Conservation (phyloP, 2,329 filamentous ascomycete genomes). For the Claviceps paspali region DNA sequence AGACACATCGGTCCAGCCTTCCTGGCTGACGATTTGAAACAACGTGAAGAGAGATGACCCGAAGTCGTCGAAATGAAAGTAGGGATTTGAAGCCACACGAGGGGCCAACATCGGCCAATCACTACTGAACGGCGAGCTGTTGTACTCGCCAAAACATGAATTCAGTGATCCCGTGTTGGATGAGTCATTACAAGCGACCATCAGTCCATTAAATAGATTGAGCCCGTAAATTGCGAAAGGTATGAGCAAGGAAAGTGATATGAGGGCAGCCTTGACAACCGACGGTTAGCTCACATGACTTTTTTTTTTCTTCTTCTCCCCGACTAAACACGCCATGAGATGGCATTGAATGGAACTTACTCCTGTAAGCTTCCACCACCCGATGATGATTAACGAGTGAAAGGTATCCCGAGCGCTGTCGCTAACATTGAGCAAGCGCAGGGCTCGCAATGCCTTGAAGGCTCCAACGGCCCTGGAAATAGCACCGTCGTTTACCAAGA, state of each 20-base stretch:
- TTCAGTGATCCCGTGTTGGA: conserved; percentile 42
- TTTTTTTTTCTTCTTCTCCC: too few relatives aligned
- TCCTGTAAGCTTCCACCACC: conserved; percentile 85
- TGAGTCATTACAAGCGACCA: conserved; percentile 60
- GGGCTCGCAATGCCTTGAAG: conserved; percentile 87
- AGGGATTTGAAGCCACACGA: conserved; percentile 64
- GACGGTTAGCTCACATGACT: conserved; percentile 8
- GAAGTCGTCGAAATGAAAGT: conserved; percentile 89
- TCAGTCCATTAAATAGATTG: conserved; percentile 76
- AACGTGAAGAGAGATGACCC: conserved; percentile 88
- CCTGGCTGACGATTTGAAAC: conserved; percentile 96
- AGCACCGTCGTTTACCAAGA: conserved; percentile 65
- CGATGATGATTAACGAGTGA: conserved; percentile 86
- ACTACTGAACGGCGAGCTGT: conserved; percentile 54
- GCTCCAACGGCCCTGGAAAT: conserved; percentile 86
- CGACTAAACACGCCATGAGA: neutral
- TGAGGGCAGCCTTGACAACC: conserved; percentile 55
- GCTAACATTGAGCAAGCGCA: conserved; percentile 86
- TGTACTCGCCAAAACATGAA: conserved; percentile 76
- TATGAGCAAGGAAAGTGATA: conserved; percentile 84
- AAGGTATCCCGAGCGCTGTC: conserved; percentile 93
- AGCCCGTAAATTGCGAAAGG: conserved; percentile 94
- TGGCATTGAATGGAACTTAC: conserved; percentile 27
- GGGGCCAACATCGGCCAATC: conserved; percentile 74
- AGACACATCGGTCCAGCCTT: conserved; percentile 94